Evolutionary conservation across 352 stramenopile species (phyloP).

Genomic region (Pythium brachiatum): DNA sequence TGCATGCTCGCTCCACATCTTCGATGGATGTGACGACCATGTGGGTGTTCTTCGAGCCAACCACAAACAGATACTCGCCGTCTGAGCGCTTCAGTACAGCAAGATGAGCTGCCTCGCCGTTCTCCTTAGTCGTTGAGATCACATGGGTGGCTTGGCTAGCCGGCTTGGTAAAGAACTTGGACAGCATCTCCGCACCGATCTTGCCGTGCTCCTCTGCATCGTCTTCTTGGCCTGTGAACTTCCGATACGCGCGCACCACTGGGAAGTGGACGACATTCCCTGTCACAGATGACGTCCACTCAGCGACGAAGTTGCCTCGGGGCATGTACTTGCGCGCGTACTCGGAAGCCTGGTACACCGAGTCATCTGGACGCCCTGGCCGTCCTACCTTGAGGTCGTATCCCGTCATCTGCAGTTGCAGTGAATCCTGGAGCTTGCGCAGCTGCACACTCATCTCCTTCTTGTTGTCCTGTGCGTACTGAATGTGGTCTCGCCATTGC

Average conservation of each 20-base stretch:
- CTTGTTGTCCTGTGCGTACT: constrained; percentile 22
- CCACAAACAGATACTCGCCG: constrained; percentile 61
- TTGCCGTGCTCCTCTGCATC: constrained; percentile 45
- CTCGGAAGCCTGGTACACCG: constrained; percentile 58
- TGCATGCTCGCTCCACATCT: constrained; percentile 42
- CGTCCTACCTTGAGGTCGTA: constrained; percentile 68
- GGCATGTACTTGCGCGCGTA: constrained; percentile 71
- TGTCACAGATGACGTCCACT: constrained; percentile 28
- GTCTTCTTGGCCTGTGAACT: constrained; percentile 83
- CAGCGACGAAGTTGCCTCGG: constrained; percentile 69
- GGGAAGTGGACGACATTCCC: constrained; percentile 38
- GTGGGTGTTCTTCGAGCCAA: constrained; percentile 85
- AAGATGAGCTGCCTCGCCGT: constrained; percentile 73
- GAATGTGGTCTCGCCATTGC: constrained; percentile 47
- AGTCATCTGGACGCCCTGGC: constrained; percentile 63
- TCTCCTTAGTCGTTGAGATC: constrained; percentile 77
- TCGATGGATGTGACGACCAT: constrained; percentile 45
- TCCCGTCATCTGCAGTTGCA: constrained; percentile 32
- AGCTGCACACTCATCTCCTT: constrained; percentile 43
- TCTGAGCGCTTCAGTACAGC: constrained; percentile 66
- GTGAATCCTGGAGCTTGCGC: constrained; percentile 34
- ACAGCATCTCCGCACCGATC: constrained; percentile 36
- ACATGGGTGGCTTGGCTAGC: constrained; percentile 42
- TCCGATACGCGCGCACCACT: constrained; percentile 67
- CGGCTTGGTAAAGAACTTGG: constrained; percentile 78